Conservation (phyloP, 2,329 filamentous ascomycete species). For the Plectosphaerella sp. region DNA sequence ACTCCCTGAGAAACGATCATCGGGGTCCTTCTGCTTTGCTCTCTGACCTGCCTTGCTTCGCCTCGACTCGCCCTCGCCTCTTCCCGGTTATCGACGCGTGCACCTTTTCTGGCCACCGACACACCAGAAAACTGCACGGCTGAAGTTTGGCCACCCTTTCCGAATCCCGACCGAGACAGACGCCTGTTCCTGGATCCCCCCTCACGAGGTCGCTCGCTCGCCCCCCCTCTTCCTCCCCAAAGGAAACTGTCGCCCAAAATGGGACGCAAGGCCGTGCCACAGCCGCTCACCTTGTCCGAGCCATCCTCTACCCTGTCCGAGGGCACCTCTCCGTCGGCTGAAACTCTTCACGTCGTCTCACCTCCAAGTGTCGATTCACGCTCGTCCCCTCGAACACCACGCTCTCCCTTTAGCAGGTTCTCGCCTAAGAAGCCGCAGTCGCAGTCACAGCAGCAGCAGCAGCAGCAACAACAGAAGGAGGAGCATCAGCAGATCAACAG, state of each 20-base stretch:
- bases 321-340: constrained; percentile 22
- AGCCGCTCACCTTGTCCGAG: constrained; percentile 51
- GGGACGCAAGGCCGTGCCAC: constrained; percentile 55
- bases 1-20: neutral
- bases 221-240: no score
- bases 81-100: neutral
- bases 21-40: neutral
- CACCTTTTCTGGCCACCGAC: neutral
- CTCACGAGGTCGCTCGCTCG: no score
- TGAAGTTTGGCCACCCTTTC: neutral
- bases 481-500: neutral
- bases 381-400: constrained; percentile 38
- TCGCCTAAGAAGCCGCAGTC: constrained; percentile 25
- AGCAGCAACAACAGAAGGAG: constrained; percentile 3
- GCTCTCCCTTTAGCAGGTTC: constrained; percentile 38
- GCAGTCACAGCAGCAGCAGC: constrained; percentile 4
- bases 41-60: no score
- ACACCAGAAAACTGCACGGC: neutral
- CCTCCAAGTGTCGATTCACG: constrained; percentile 32
- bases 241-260: constrained; percentile 23
- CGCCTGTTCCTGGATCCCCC: no score
- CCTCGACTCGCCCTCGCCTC: neutral
- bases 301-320: constrained; percentile 24
- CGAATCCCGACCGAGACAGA: neutral
- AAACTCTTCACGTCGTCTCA: constrained; percentile 24